Percentiles rank a stretch among this genome's conserved stretches.
Evolutionary conservation across 257 asterid species (phyloP).

Genomic region (Solanum verrucosum): DNA sequence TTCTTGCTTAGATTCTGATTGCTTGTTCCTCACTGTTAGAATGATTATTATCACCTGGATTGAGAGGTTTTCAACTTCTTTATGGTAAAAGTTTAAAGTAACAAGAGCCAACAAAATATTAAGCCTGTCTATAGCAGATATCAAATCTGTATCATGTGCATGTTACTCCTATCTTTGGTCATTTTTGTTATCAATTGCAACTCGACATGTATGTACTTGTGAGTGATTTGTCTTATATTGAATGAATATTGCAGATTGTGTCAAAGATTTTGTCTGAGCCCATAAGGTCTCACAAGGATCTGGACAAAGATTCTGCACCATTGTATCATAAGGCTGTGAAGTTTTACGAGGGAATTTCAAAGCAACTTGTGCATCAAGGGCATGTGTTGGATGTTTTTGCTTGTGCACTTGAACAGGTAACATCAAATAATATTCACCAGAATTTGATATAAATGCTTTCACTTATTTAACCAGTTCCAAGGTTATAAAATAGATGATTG

Average conservation of each 20-base stretch:
- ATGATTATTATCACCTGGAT: not conserved
- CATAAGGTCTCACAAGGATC: constrained; percentile 91
- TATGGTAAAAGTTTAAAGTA: not conserved
- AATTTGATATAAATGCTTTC: not conserved
- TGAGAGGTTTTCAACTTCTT: not conserved
- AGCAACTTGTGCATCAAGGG: constrained; percentile 96
- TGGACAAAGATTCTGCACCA: constrained; percentile 96
- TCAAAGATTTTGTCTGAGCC: constrained; percentile 84
- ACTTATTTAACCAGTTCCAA: not conserved
- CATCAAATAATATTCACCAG: not conserved
- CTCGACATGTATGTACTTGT: not conserved
- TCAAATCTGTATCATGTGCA: not conserved
- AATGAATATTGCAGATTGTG: constrained; percentile 52
- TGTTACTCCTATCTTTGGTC: not conserved
- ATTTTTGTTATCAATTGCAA: not conserved
- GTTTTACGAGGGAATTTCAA: constrained; percentile 78
- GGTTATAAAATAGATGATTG: not conserved
- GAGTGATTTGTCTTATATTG: not conserved
- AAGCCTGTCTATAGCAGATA: not conserved
- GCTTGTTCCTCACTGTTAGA: not conserved
- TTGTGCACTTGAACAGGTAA: constrained; percentile 96
- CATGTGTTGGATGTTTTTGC: constrained; percentile 95
- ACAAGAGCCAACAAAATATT: not conserved
- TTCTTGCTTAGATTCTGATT: not conserved
- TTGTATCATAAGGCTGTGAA: constrained; percentile 82